Percentiles rank a stretch among this genome's conserved stretches.
These are phyloP conservation scores for Talaromyces stipitatus DNA, from an alignment of 495 filamentous ascomycete genomes.

Conservation along the genomic window DNA sequence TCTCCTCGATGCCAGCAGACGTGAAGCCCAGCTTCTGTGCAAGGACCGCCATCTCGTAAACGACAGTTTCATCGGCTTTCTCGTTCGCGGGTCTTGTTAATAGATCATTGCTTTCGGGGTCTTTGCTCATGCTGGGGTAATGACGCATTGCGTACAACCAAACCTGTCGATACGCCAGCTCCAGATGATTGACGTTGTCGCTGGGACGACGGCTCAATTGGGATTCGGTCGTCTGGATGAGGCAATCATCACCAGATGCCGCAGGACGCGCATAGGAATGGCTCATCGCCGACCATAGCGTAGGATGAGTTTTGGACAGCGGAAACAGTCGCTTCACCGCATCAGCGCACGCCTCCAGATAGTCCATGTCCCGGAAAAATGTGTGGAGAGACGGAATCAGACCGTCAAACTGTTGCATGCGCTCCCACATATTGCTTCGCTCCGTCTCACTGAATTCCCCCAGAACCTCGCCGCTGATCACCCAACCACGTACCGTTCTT, in stretches of 20 bases:
- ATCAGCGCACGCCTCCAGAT: conserved; percentile 17
- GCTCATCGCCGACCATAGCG: conserved; percentile 5
- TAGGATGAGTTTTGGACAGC: conserved; percentile 11
- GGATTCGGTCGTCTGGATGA: conserved; percentile 19
- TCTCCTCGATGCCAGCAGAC: conserved; percentile 14
- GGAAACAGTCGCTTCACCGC: conserved; percentile 21
- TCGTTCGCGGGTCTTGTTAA: conserved; percentile 13
- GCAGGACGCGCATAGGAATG: background rate
- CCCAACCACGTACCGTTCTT: conserved; percentile 5
- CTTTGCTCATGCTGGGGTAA: conserved; percentile 16
- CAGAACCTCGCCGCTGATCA: conserved; percentile 18
- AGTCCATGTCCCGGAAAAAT: conserved; percentile 30
- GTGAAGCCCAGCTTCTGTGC: conserved; percentile 20
- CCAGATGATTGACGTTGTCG: background rate
- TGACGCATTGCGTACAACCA: conserved; percentile 21
- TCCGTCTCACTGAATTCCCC: conserved; percentile 17
- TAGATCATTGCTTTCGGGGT: conserved; percentile 15
- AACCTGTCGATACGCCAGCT: conserved; percentile 17
- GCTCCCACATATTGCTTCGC: conserved; percentile 13
- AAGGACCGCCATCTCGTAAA: conserved; percentile 22
- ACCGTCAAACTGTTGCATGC: conserved; percentile 12
- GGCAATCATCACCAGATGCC: background rate
- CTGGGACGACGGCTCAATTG: background rate
- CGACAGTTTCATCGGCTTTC: conserved; percentile 17
- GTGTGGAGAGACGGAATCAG: conserved; percentile 25